Conservation (phyloP, 1,284 basidiomycete genomes). For the Sanguinoderma infundibulare region DNA sequence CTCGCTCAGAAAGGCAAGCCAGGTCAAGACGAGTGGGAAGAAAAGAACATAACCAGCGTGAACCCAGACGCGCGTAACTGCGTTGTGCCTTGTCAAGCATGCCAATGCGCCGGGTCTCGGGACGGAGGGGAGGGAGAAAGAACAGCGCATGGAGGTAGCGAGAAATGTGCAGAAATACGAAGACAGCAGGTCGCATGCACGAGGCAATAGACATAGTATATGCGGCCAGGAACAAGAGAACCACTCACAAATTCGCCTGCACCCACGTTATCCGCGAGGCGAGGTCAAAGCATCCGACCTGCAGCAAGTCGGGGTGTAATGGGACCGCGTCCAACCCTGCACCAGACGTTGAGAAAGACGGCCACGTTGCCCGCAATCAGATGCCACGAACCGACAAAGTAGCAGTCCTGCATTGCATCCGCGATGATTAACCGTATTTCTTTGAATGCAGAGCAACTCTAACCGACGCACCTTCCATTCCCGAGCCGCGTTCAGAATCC, state of each 20-base stretch:
- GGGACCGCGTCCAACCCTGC: conserved; percentile 72
- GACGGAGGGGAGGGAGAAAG: neutral
- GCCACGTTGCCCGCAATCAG: neutral
- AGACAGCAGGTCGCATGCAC: neutral
- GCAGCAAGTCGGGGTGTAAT: conserved; percentile 64
- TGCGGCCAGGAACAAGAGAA: neutral
- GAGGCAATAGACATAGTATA: neutral
- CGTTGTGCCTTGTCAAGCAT: no score
- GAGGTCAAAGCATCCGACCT: conserved; percentile 56
- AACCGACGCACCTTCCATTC: conserved; percentile 58
- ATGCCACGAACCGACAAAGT: conserved; percentile 58
- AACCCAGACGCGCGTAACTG: neutral
- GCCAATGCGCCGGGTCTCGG: neutral
- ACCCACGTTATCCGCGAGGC: conserved; percentile 68
- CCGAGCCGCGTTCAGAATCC: conserved; percentile 65
- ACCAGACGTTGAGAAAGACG: conserved; percentile 5
- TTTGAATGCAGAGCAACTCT: neutral
- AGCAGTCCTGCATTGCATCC: conserved; percentile 41
- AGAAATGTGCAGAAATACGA: neutral
- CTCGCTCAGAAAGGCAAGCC: neutral
- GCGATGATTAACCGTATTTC: neutral
- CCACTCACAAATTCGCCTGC: conserved; percentile 67
- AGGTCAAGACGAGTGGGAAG: neutral
- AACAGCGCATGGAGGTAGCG: neutral
- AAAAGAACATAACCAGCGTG: neutral